Conservation (phyloP, 1,284 basidiomycete species). For the Cryptococcus sp. region DNA sequence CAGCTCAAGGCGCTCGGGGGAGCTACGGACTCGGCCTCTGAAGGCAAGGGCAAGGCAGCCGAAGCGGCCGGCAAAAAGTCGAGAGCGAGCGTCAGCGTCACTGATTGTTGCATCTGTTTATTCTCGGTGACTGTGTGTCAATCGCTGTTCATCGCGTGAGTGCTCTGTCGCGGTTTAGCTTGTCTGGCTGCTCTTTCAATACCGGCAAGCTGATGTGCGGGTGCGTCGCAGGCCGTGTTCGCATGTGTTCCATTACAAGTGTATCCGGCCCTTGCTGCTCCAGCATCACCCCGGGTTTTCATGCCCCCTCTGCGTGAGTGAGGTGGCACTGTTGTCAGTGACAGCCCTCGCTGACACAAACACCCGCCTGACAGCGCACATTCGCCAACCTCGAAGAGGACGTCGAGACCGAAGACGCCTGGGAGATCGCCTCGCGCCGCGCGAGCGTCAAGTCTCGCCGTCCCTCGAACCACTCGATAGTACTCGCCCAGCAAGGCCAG, state of each 20-base stretch:
- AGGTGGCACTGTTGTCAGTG: constrained; percentile 3
- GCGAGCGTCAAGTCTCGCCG: constrained; percentile 41
- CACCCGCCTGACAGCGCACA: constrained; percentile 54
- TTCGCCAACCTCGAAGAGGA: constrained; percentile 95
- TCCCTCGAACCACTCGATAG: constrained; percentile 39
- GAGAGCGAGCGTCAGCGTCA: constrained; percentile 57
- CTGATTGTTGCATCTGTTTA: constrained; percentile 95
- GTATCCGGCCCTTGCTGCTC: constrained; percentile 85
- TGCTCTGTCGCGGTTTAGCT: background rate
- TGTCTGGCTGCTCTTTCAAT: background rate
- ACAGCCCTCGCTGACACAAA: background rate
- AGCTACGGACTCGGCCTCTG: constrained; percentile 18
- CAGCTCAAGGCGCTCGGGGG: constrained; percentile 45
- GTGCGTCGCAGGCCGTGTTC: constrained; percentile 66
- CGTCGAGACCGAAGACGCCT: constrained; percentile 68
- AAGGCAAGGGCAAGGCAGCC: constrained; percentile 14
- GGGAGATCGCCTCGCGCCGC: constrained; percentile 47
- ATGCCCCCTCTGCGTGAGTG: constrained; percentile 78
- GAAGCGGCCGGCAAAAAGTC: constrained; percentile 24
- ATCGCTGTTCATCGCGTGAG: constrained; percentile 84
- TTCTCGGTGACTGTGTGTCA: constrained; percentile 93
- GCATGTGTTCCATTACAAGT: constrained; percentile 98
- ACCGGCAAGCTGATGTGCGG: background rate
- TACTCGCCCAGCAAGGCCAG: constrained; percentile 9
- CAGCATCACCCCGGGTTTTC: constrained; percentile 88